Percentiles rank a stretch among this genome's conserved stretches.
Conservation (phyloP, 306 rosid genomes). For the Cucurbita argyrosperma region DNA sequence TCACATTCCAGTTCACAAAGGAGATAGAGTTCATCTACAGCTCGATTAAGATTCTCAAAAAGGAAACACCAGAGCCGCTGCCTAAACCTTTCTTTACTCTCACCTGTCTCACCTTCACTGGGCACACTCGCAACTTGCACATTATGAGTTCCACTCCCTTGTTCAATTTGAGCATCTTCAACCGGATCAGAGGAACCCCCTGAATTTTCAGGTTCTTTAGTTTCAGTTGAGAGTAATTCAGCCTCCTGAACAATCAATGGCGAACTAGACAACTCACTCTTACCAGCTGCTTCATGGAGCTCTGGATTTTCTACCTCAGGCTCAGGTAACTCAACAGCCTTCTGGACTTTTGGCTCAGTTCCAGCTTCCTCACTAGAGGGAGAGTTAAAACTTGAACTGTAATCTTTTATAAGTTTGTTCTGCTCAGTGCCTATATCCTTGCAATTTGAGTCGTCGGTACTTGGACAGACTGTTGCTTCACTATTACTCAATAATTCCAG, state of each 20-base stretch:
- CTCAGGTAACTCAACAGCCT: constrained; percentile 9
- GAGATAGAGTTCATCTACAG: constrained; percentile 98
- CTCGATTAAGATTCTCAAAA: constrained; percentile 95
- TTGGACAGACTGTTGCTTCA: constrained; percentile 21
- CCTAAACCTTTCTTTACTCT: constrained; percentile 93
- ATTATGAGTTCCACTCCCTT: constrained; percentile 19
- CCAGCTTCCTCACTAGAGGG: constrained; percentile 11
- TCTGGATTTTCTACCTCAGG: constrained; percentile 17
- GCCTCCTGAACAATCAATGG: constrained; percentile 12
- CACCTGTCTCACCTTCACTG: constrained; percentile 55
- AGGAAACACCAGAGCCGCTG: constrained; percentile 98
- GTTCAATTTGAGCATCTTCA: constrained; percentile 25
- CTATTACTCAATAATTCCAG: constrained; percentile 7
- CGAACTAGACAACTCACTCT: constrained; percentile 16
- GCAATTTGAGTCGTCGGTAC: constrained; percentile 16
- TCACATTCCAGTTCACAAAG: constrained; percentile 97
- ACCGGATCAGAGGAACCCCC: constrained; percentile 17
- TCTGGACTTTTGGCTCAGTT: constrained; percentile 16
- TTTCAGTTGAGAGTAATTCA: constrained; percentile 19
- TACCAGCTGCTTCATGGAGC: constrained; percentile 13
- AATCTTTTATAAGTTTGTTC: constrained; percentile 18
- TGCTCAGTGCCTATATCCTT: constrained; percentile 22
- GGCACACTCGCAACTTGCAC: constrained; percentile 30
- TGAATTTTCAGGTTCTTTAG: constrained; percentile 15
- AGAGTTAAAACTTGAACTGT: constrained; percentile 9